Evolutionary conservation across 2,329 filamentous ascomycete species (phyloP), one percentile per base, ranked within the genome.

Genomic region (Orbilia ellipsospora): DNA sequence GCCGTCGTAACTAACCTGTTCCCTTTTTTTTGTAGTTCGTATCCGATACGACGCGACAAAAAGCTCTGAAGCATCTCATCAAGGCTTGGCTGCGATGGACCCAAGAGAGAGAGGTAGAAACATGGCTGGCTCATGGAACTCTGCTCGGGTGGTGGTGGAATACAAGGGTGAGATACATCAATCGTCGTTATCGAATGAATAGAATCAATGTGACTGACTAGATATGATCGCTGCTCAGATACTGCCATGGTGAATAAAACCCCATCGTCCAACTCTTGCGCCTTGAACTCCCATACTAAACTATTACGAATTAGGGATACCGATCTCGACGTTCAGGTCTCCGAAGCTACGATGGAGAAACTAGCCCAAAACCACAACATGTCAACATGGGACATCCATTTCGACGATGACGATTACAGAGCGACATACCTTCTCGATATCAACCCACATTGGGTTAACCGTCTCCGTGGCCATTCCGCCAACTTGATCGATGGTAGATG

Each of bases 111-210:
- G 87, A 88, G 5, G 83, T 93, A 77, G 91, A 94, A 82, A 94
- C 92, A 0, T 95, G 92, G 92, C 88, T 96, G 73, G 92, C 92
- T 45, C 92, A 96, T 82, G 92, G 92, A 57, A 93, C 92, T 3
- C 83, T 95, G 59, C 84, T 96, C 20, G 92, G 92, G 12, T 96
- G 92, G 92, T 95, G 91, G 91, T 96, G 92, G 92, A 94, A 93
- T 81, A 85, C 85, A 67, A 85, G 85, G 82, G 86, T 87, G 81
- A 44, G 26, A n/a, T 76, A 56, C n/a, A 36, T 36, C 31, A 36
- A 23, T 23, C 23, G 2, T 23, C 48, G 23, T 20, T 15, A 20
- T 23, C 23, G 13, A 1, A 15, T n/a, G 13, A 5, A 48, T 48
- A 6, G 13, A 48, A 48, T 4, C 44, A 18, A 48, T 18, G 16